phyloP scores from a whole-genome alignment of 306 rosid genomes.

The Cicer bijugum region DNA sequence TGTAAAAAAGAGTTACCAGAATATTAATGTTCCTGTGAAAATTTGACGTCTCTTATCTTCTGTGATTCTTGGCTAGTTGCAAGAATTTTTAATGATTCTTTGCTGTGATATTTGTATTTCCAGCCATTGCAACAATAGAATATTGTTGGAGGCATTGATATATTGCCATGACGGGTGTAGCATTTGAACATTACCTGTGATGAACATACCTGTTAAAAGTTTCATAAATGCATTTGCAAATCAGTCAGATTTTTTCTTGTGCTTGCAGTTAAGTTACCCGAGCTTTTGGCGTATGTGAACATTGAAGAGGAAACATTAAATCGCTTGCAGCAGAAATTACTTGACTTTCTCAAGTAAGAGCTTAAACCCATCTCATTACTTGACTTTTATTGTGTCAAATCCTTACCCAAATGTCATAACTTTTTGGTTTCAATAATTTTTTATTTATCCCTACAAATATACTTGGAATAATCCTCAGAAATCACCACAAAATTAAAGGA shows the following conservation, averaged over 20 bases:
- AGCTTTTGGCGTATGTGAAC: constrained; percentile 83
- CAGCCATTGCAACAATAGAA: constrained; percentile 5
- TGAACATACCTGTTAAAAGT: constrained; percentile 35
- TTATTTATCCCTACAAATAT: too few relatives aligned
- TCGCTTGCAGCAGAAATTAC: constrained; percentile 74
- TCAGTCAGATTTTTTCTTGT: constrained; percentile 45
- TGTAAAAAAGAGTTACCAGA: constrained; percentile 49
- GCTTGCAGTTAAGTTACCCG: constrained; percentile 91
- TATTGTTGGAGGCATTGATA: constrained; percentile 6
- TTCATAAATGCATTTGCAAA: constrained; percentile 30
- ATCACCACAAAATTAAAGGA: too few relatives aligned
- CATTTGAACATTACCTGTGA: constrained; percentile 38
- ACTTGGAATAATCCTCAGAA: too few relatives aligned
- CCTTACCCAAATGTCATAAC: constrained; percentile 3
- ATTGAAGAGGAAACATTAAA: constrained; percentile 87
- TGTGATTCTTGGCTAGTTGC: constrained; percentile 34
- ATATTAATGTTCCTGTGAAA: constrained; percentile 58
- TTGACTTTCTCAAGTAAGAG: constrained; percentile 75
- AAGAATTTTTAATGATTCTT: background rate
- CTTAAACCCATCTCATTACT: constrained; percentile 36
- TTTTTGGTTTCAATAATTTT: too few relatives aligned
- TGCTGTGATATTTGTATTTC: constrained; percentile 28
- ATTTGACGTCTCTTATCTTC: background rate
- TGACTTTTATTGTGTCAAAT: constrained; percentile 18
- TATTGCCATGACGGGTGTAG: constrained; percentile 21